phyloP scores from a whole-genome alignment of 768 basidiomycete genomes.

The Bullera alba region DNA sequence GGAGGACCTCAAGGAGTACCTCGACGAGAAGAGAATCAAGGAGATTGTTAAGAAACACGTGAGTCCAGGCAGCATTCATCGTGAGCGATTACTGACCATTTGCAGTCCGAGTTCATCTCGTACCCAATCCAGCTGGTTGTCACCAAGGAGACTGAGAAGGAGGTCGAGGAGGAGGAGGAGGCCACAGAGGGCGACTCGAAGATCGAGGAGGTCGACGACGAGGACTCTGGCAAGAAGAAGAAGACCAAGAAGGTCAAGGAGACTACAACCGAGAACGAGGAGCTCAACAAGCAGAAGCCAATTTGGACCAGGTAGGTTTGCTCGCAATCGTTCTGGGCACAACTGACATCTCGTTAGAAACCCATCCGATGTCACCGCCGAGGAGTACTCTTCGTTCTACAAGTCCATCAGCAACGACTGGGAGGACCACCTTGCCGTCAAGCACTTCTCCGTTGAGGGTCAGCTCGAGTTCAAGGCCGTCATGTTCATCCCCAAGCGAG shows the following conservation, averaged over 20 bases:
- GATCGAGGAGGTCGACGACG: conserved; percentile 66
- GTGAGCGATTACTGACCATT: conserved; percentile 1
- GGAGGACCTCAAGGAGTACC: conserved; percentile 97
- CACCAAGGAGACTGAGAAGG: conserved; percentile 99
- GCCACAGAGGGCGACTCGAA: conserved; percentile 68
- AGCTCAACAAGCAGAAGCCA: conserved; percentile 99
- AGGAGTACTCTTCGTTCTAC: conserved; percentile 96
- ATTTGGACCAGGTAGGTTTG: conserved; percentile 67
- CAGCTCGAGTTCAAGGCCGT: conserved; percentile 99
- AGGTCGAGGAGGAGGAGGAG: conserved; percentile 60
- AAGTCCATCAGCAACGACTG: conserved; percentile 99
- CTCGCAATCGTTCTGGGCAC: not conserved
- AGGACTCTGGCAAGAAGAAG: conserved; percentile 62
- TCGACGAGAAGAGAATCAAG: conserved; percentile 99
- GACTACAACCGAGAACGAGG: conserved; percentile 78
- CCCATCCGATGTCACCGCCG: conserved; percentile 81
- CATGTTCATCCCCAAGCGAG: conserved; percentile 93
- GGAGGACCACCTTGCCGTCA: conserved; percentile 99
- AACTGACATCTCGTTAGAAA: conserved; percentile 55
- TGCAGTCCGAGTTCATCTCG: conserved; percentile 89
- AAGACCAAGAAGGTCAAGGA: conserved; percentile 94
- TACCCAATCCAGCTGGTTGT: conserved; percentile 98
- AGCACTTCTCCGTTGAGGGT: conserved; percentile 99
- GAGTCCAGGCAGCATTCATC: conserved; percentile 7
- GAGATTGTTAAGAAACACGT: conserved; percentile 98